Base-by-base conservation (phyloP, 495 filamentous ascomycete genomes). In the Xylaria bambusicola region DNA sequence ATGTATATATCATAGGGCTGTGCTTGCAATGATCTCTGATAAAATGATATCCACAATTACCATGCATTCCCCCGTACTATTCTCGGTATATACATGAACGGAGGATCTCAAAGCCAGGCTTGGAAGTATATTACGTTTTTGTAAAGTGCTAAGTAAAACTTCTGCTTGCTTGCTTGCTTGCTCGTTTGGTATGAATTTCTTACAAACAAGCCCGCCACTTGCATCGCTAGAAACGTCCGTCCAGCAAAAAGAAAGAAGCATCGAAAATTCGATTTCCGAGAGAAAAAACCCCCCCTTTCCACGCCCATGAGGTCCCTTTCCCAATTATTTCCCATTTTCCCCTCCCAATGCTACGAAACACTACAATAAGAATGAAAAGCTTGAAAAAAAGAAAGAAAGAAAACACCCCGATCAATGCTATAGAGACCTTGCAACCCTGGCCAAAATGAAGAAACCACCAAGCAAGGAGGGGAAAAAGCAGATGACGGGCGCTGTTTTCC, bases 71-170 rank as follows among this genome's bases (percentile, higher is more conserved):
- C n/a, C n/a, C n/a, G n/a, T n/a, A n/a, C n/a, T n/a, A n/a, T n/a
- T n/a, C n/a, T n/a, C n/a, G n/a, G n/a, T n/a, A n/a, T n/a, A n/a
- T n/a, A n/a, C n/a, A n/a, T n/a, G n/a, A n/a, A n/a, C n/a, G n/a
- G n/a, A n/a, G n/a, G n/a, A n/a, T n/a, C n/a, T n/a, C n/a, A n/a
- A n/a, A n/a, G n/a, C n/a, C n/a, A n/a, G n/a, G n/a, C n/a, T n/a
- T 44, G 17, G 49, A 15, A 26, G 40, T 52, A 52, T 52, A 52
- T 52, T 52, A 52, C 50, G 50, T 52, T 52, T 52, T 18, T 36
- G 23, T 15, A 5, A 5, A 33, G 29, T 38, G n/a, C n/a, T n/a
- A n/a, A n/a, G n/a, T n/a, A n/a, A n/a, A n/a, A n/a, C n/a, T n/a
- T n/a, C n/a, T n/a, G n/a, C n/a, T n/a, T n/a, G n/a, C n/a, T n/a